Base-by-base conservation (phyloP, 140 eudicot species). In the Ambrosia hybrid region DNA sequence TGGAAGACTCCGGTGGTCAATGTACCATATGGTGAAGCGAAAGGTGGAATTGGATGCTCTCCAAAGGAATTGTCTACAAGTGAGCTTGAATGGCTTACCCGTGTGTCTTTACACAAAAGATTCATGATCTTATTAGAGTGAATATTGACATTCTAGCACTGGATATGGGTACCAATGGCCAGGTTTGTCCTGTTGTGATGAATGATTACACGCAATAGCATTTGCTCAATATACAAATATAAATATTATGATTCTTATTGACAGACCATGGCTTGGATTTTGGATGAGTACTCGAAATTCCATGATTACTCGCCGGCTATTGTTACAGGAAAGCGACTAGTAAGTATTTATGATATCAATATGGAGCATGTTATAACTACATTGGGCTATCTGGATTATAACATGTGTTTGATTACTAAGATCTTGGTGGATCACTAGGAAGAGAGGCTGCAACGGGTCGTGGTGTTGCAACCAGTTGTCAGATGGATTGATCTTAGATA, bases 231-330 rank as follows among this genome's bases (percentile, higher is more conserved):
- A 21, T 21, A 21, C 0, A 21, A 21, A 21, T 21, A 0, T 21
- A 21, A 21, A 21, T 21, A 21, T 21, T 21, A 21, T 21, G 30
- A 21, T 0, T 1, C 1, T 1, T 73, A 39, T 70, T 72, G 14
- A 68, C 92, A 91, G 93, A 91, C 96, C 17, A 88, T 91, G 97
- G 96, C 91, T 68, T 91, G 97, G 97, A 91, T 91, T 65, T 61
- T 88, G 84, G 97, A 91, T 11, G 96, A 91, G 85, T 91, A 91
- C 81, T 88, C 94, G 2, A 91, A 91, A 70, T 84, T 86, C 56
- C 91, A 88, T 73, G 96, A 93, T 45, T 57, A 91, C 78, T 91
- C 96, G 0, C 97, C 93, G 0, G 91, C 89, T 66, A 55, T 86
- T 82, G 97, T 88, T 41, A 88, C 97, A 0, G 96, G 97, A 86